Percentiles rank a stretch among this genome's conserved stretches.
Evolutionary conservation across 192 early-diverging fungal genomes (phyloP).

Genomic region (Cetraspora pellucida): DNA sequence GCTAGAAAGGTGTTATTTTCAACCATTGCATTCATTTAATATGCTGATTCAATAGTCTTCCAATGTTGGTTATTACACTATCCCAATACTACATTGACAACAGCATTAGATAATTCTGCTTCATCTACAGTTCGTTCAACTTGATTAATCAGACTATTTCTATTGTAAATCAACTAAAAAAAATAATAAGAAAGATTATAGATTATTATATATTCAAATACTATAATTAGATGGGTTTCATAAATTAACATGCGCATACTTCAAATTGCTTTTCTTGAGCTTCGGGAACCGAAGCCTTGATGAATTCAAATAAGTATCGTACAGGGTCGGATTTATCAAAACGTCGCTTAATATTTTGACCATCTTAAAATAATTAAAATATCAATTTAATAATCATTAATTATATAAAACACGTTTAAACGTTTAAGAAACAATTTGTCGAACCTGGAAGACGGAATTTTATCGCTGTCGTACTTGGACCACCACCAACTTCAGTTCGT

Average conservation of each 20-base stretch:
- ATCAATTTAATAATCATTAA: background rate
- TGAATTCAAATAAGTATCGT: conserved; percentile 75
- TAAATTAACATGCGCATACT: conserved; percentile 44
- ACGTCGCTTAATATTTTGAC: conserved; percentile 72
- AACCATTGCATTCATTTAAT: too few relatives aligned
- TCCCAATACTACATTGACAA: conserved; percentile 19
- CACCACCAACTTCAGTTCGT: conserved; percentile 11
- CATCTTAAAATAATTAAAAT: conserved; percentile 68
- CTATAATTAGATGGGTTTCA: background rate
- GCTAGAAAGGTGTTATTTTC: too few relatives aligned
- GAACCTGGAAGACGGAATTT: conserved; percentile 30
- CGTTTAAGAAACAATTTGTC: background rate
- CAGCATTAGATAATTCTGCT: conserved; percentile 12
- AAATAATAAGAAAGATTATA: background rate
- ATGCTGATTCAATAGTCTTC: too few relatives aligned
- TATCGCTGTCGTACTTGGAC: conserved; percentile 3
- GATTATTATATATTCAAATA: background rate
- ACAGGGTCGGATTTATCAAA: conserved; percentile 79
- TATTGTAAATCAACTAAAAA: background rate
- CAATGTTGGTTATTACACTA: background rate
- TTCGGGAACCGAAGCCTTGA: conserved; percentile 74
- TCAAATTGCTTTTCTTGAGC: conserved; percentile 69
- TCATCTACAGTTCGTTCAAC: background rate
- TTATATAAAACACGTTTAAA: background rate
- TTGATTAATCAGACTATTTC: conserved; percentile 17